Percentiles rank a stretch among this genome's conserved stretches.
Evolutionary conservation across 108 stramenopile genomes (phyloP).

Genomic region (Nitzschia sp.): DNA sequence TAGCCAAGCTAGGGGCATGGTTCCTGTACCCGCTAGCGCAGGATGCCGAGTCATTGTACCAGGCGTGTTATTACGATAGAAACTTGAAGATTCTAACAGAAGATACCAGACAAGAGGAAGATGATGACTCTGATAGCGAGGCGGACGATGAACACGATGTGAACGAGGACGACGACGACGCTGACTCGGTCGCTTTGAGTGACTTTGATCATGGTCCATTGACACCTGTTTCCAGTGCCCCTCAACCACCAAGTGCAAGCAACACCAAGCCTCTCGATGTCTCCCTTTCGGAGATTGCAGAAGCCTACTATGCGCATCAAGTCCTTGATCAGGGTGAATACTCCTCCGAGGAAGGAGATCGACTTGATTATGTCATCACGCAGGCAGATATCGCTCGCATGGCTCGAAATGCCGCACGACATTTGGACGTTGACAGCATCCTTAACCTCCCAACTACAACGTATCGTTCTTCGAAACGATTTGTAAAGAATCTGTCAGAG

Average conservation of each 20-base stretch:
- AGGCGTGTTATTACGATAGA: not conserved
- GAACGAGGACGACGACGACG: conserved; percentile 20
- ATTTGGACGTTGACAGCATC: conserved; percentile 69
- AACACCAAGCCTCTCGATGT: conserved; percentile 21
- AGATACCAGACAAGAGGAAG: conserved; percentile 9
- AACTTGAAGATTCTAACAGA: conserved; percentile 4
- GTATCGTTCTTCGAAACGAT: conserved; percentile 38
- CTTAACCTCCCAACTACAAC: conserved; percentile 58
- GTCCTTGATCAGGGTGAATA: conserved; percentile 23
- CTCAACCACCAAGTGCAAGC: not conserved
- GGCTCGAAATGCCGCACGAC: conserved; percentile 66
- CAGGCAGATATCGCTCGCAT: conserved; percentile 81
- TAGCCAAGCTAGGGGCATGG: conserved; percentile 34
- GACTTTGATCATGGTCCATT: conserved; percentile 17
- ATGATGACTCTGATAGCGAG: conserved; percentile 17
- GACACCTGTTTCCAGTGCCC: not conserved
- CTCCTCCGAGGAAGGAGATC: conserved; percentile 20
- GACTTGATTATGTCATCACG: conserved; percentile 73
- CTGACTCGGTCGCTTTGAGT: conserved; percentile 1
- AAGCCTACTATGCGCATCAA: conserved; percentile 53
- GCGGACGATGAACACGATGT: conserved; percentile 19
- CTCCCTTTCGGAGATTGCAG: conserved; percentile 41
- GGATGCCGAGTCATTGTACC: conserved; percentile 18
- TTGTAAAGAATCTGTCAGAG: not conserved
- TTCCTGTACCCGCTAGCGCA: conserved; percentile 24